Conservation (phyloP, 306 rosid species). For the Oxytropis ochrocephala region DNA sequence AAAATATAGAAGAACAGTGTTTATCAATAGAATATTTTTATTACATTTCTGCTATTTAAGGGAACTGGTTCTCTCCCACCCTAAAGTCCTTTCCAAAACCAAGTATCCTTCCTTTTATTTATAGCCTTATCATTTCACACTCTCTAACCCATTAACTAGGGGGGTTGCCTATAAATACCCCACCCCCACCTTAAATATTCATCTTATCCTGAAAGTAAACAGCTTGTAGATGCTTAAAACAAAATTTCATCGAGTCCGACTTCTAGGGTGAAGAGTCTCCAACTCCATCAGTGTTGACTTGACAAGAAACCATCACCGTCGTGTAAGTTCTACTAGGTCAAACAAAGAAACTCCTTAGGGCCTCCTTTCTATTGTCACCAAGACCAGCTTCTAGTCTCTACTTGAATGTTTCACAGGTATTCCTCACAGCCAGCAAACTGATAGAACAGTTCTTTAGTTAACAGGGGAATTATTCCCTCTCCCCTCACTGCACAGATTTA, state of each 20-base stretch:
- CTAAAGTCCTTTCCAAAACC: not conserved
- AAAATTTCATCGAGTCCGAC: not conserved
- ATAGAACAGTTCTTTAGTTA: not conserved
- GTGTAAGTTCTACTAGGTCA: not conserved
- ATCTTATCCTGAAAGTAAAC: not conserved
- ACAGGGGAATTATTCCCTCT: too few species aligned
- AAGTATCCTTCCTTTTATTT: not conserved
- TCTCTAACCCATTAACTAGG: not conserved
- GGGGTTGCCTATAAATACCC: not conserved
- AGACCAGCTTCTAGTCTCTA: too few species aligned
- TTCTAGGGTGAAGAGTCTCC: not conserved
- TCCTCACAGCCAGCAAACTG: too few species aligned
- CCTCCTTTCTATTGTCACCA: not conserved
- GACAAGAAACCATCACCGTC: not conserved
- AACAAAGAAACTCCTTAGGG: not conserved
- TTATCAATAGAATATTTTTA: not conserved
- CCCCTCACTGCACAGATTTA: too few species aligned
- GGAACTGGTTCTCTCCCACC: not conserved
- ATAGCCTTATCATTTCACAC: not conserved
- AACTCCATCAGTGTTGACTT: not conserved
- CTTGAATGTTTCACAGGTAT: too few species aligned
- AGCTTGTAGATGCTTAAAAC: not conserved
- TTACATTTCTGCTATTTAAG: not conserved
- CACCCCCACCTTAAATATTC: not conserved
- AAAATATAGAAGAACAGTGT: not conserved